Evolutionary conservation across 1,284 basidiomycete genomes (phyloP).

Genomic region (Boletellus deceptivus): DNA sequence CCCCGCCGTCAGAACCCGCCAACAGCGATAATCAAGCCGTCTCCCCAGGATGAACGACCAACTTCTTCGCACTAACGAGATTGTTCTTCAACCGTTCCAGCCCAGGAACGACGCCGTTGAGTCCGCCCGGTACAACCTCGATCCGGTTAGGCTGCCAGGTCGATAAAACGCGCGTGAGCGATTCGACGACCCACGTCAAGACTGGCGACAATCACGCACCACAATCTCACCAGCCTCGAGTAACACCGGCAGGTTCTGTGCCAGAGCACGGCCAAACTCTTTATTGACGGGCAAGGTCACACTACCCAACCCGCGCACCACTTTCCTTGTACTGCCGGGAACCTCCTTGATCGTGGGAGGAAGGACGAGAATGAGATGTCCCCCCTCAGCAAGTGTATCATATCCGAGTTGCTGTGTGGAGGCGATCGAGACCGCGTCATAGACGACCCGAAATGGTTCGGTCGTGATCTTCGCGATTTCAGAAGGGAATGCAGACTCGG

Average conservation of each 20-base stretch:
- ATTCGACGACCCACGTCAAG: not conserved
- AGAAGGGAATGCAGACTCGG: slow-evolving; percentile 6
- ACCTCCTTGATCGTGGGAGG: slow-evolving; percentile 7
- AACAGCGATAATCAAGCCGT: slow-evolving; percentile 2
- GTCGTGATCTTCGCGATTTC: slow-evolving; percentile 15
- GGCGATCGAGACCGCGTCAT: slow-evolving; percentile 14
- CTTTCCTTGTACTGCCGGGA: slow-evolving; percentile 15
- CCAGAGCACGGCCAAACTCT: slow-evolving; percentile 16
- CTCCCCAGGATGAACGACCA: slow-evolving; percentile 16
- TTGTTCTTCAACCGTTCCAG: slow-evolving; percentile 26
- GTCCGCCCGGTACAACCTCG: slow-evolving; percentile 24
- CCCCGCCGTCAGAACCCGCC: too few species aligned
- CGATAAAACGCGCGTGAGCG: not conserved
- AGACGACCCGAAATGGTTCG: slow-evolving; percentile 15
- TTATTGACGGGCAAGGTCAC: slow-evolving; percentile 13
- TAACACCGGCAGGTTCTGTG: slow-evolving; percentile 11
- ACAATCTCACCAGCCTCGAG: slow-evolving; percentile 23
- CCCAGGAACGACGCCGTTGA: slow-evolving; percentile 15
- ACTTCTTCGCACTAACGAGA: slow-evolving; percentile 24
- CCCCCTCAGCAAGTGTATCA: slow-evolving; percentile 19
- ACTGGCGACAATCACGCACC: slow-evolving; percentile 14
- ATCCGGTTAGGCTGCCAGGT: slow-evolving; percentile 23
- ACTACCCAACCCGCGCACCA: slow-evolving; percentile 8
- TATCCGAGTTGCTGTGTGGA: slow-evolving; percentile 26
- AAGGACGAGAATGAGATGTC: slow-evolving; percentile 13